Base-by-base conservation (phyloP, 345 rosid genomes). In the Eucalyptus victrix region DNA sequence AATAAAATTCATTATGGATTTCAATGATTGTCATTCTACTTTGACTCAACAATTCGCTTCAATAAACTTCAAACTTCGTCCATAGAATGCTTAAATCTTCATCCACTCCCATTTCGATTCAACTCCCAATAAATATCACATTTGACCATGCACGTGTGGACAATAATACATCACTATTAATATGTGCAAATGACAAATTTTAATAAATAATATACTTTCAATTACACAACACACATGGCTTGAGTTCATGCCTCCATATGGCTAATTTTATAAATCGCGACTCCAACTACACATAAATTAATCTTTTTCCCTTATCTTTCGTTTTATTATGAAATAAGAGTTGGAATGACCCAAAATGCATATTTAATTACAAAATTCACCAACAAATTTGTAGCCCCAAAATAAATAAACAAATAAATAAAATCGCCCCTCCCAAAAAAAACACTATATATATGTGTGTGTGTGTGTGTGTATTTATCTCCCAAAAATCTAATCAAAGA, bases 221-320 rank as follows among this genome's bases (percentile, higher is more conserved):
- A 72, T 72, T 13, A 11, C 69, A 28, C n/a, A 13, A 12, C 8
- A 12, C 6, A 19, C 45, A 10, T 7, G 23, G 42, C 8, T 21
- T 1, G 15, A 19, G 24, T 11, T 4, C 2, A 3, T 37, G 5
- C 8, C 4, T 37, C 5, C 4, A 7, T 4, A 72, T 3, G 3
- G 4, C 2, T 6, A 11, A 2, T 21, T 37, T 21, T 37, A 23
- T 40, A 9, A 76, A 37, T 37, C 15, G 3, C 3, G 4, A 37
- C 15, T 40, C 42, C 28, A 11, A 76, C 10, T 7, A 4, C 76
- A n/a, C 11, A 7, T 65, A 65, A n/a, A n/a, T 65, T 10, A 8
- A 15, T 16, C 2, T 65, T 62, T 30, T n/a, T 14, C 2, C 30
- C 9, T 7, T 3, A 4, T 30, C 32, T 14, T 14, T 65, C 10